Base-by-base conservation (phyloP, 2,329 filamentous ascomycete genomes). In the Cordyceps farinosa region DNA sequence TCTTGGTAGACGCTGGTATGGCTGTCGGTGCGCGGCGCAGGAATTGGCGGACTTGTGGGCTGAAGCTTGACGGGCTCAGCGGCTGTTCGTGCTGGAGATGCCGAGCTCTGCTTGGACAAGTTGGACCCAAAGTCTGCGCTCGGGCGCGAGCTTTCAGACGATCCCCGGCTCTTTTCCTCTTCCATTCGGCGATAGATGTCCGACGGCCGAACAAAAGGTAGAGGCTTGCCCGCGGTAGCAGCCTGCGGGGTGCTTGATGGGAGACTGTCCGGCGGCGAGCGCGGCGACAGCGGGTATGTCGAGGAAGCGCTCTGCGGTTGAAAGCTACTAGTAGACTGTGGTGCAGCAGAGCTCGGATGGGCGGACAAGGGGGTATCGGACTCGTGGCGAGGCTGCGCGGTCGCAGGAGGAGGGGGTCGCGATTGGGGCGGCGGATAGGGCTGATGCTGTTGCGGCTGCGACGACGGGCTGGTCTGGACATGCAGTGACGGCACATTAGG, bases 171-270 rank as follows among this genome's bases (percentile, higher is more conserved):
- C 67, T 77, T 82, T 65, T 84, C 80, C 67, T 91, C 88, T 59
- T 85, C 85, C 73, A 89, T 81, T 6, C 89, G 85, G 70, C 84
- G 88, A 73, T 94, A 93, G 48, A 93, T 88, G 67, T 96, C 91
- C 13, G 89, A 84, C 1, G 91, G 90, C 44, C 90, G 82, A 62
- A 92, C 81, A 67, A 94, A 87, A 0, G 87, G 83, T 27, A 85
- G 75, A 1, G 84, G 73, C 68, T 87, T 87, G 56, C 65, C 65
- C 36, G 64, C 48, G 5, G 65, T 32, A 29, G 60, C 22, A 8
- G 50, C 38, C 30, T 63, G 38, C 3, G 54, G 36, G 11, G 45
- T 45, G 6, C 61, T 42, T 36, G 55, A 60, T 8, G 57, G 36
- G 2, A 61, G 57, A 30, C 57, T 61, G 13, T 61, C 57, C 8